Base-by-base conservation (phyloP, 371 early-diverging fungal genomes). In the Mucor lusitanicus region DNA sequence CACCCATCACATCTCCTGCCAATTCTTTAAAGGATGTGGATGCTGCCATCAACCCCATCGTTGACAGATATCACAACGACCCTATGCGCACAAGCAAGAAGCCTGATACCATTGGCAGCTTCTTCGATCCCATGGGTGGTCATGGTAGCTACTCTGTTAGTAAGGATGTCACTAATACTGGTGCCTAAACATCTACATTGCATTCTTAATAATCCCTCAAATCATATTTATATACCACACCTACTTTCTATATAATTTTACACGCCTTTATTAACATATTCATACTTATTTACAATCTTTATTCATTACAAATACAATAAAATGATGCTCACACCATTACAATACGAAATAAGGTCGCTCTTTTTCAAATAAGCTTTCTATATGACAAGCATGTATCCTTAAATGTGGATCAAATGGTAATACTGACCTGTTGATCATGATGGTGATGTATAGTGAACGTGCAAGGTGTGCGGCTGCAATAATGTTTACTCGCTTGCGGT, bases 111-210 rank as follows among this genome's bases (percentile, higher is more conserved):
- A 27, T 67, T 19, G 82, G 82, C 25, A 28, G 33, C 21, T 81
- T 66, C 28, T 59, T 74, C 44, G 82, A 81, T 67, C 82, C 82
- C 15, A 81, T 81, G 82, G 76, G 79, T 37, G 72, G 67, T 11
- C 71, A 70, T 39, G 61, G 70, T 39, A 46, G 63, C 13, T 69
- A 68, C 32, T 40, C 69, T 30, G 59, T 57, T 58, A 63, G 78
- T 33, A 60, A 27, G 54, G 79, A 79, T 70, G 68, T 74, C 21
- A 79, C 77, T 19, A 66, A 76, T 25, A 79, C 79, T 21, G 74
- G 76, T 28, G 79, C 79, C 21, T 79, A 76, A 70, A 50, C 4
- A 55, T 21, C 48, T 46, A 6, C 48, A 12, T n/a, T 80, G 90
- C 75, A 23, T 23, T 28, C 55, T 7, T 9, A 17, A 32, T 30